Evolutionary conservation across 2,329 filamentous ascomycete species (phyloP), one percentile per base, ranked within the genome.

Genomic region (Aureobasidium melanogenum): DNA sequence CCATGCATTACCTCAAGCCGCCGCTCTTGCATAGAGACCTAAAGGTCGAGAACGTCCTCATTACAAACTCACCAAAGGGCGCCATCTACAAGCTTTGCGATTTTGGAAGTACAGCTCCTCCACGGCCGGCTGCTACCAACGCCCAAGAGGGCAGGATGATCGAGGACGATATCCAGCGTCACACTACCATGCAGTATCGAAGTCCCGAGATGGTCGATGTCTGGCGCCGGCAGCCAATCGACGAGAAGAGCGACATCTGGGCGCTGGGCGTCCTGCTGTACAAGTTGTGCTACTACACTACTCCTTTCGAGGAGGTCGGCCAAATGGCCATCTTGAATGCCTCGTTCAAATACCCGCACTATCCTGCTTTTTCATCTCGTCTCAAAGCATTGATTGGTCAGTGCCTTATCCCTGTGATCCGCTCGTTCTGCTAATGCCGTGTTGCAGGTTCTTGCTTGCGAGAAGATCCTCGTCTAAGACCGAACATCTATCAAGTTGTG

Each of bases 161-260:
- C 70, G 94, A 99, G 74, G 94, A 99, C 71, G 94, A 99, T 74
- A 88, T 99, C 14, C 94, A 97, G 75, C 89, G 90, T 69, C 93
- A 99, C 72, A 99, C 94, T 0, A 99, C 94, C 0, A 82, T 99
- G 75, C 94, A 99, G 74, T 99, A 99, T 73, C 84, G 94, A 66
- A 97, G 93, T 72, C 94, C 94, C 6, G 94, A 99, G 76, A 99
- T 99, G 94, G 87, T 99, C 63, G 94, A 99, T 70, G 94, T 99
- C 26, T 99, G 97, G 76, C 83, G 92, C 65, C 96, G 95, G 74
- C 90, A 92, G 68, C 91, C 94, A 0, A 96, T 99, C 71, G 91
- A 99, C 71, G 94, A 99, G 77, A 99, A 99, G 78, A 95, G 92
- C 52, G 94, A 99, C 74, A 97, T 99, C 32, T 99, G 92, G 94